These are phyloP conservation scores for Amaranthus tricolor DNA, from an alignment of 179 eudicot species.

Conservation along the genomic window DNA sequence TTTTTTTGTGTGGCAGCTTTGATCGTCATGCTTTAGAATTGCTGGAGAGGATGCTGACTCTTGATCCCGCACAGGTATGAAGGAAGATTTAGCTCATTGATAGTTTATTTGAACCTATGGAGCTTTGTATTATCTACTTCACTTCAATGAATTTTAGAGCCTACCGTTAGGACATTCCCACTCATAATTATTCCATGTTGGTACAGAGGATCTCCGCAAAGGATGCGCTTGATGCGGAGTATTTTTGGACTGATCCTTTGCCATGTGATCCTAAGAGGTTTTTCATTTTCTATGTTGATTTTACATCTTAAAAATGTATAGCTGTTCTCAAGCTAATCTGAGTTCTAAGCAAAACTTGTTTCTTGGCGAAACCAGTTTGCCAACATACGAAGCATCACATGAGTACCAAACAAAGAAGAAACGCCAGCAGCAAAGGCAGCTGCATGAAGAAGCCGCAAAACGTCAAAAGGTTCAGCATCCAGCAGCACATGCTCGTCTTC, in stretches of 20 bases:
- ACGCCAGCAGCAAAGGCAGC: conserved; percentile 81
- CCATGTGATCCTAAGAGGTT: conserved; percentile 98
- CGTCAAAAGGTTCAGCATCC: conserved; percentile 84
- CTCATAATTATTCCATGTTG: conserved; percentile 2
- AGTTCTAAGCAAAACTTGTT: neutral
- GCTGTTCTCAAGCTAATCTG: neutral
- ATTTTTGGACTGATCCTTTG: conserved; percentile 91
- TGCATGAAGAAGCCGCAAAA: conserved; percentile 76
- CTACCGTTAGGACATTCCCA: neutral
- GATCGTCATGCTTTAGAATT: conserved; percentile 90
- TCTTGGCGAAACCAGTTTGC: conserved; percentile 46
- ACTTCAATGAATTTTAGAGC: neutral
- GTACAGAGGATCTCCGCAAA: conserved; percentile 81
- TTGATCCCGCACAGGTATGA: conserved; percentile 86
- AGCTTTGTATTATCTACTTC: neutral
- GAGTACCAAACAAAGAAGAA: conserved; percentile 92
- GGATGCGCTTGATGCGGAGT: conserved; percentile 94
- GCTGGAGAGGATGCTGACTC: conserved; percentile 82
- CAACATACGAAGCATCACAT: conserved; percentile 81
- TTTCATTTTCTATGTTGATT: neutral
- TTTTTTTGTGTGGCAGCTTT: conserved; percentile 46
- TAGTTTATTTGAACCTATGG: neutral
- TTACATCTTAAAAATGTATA: neutral
- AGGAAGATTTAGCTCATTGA: neutral
- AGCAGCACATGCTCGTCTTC: conserved; percentile 63